A percentile compares a stretch with the other conserved stretches of the same genome.
Conservation (phyloP, 73 alveolate species). For the Effrenium voratum region DNA sequence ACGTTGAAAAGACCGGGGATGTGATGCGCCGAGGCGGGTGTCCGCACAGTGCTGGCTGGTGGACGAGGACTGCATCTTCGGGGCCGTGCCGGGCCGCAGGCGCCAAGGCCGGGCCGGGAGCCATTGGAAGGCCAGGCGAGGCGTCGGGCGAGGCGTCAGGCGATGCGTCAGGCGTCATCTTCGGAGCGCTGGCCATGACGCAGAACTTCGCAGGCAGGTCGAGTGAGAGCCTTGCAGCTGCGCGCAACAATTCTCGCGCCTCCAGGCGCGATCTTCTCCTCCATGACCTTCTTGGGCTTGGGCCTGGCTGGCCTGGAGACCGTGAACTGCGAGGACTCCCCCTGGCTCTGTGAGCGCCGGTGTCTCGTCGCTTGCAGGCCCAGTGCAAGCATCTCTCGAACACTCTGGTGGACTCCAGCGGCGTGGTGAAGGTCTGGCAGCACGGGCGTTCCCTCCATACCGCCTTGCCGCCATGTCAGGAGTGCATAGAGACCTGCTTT, state of each 20-base stretch:
- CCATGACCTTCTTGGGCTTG: constrained; percentile 65
- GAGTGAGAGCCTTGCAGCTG: not conserved
- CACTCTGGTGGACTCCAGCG: constrained; percentile 46
- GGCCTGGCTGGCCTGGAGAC: constrained; percentile 88
- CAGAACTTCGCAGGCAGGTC: constrained; percentile 75
- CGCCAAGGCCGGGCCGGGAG: constrained; percentile 86
- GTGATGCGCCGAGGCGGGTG: constrained; percentile 32
- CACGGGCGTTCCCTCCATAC: not conserved
- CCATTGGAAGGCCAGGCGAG: no score
- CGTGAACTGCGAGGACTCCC: constrained; percentile 90
- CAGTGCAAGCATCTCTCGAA: constrained; percentile 59
- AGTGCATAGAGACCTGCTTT: constrained; percentile 34
- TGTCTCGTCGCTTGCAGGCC: not conserved
- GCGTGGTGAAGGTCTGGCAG: constrained; percentile 8
- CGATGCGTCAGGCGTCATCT: constrained; percentile 26
- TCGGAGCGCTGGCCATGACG: constrained; percentile 91
- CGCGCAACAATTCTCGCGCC: not conserved
- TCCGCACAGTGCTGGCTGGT: constrained; percentile 90
- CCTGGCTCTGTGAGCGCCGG: not conserved
- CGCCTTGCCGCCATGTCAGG: not conserved
- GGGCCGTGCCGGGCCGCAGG: constrained; percentile 68
- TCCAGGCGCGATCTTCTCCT: constrained; percentile 69
- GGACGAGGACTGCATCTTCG: constrained; percentile 92
- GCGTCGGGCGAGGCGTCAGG: no score
- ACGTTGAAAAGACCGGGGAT: not conserved